Conservation (phyloP, 768 basidiomycete species). For the Trametes cubensis region DNA sequence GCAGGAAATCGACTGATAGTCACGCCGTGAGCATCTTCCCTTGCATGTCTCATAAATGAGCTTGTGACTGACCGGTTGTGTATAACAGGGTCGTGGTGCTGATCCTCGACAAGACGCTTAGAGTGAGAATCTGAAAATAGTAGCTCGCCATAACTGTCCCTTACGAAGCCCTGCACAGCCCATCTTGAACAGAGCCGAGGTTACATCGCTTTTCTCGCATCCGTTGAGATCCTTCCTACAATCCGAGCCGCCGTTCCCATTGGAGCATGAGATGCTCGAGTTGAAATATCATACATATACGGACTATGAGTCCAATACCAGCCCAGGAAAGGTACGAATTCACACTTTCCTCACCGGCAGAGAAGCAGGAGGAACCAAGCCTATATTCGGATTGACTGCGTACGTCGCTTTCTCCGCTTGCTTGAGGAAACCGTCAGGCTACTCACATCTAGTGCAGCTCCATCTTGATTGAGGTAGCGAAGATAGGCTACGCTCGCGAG, state of each 20-base stretch:
- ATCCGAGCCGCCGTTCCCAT: slow-evolving; percentile 57
- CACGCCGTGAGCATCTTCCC: slow-evolving; percentile 65
- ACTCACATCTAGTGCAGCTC: slow-evolving; percentile 36
- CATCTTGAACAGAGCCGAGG: slow-evolving; percentile 78
- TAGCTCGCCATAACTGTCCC: background rate
- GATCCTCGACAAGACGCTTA: slow-evolving; percentile 75
- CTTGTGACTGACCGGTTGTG: background rate
- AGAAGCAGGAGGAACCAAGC: slow-evolving; percentile 83
- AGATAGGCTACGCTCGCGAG: slow-evolving; percentile 47
- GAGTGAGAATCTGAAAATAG: slow-evolving; percentile 44
- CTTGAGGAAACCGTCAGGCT: background rate
- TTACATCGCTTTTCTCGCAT: slow-evolving; percentile 82
- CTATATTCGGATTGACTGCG: slow-evolving; percentile 89
- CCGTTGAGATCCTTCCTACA: slow-evolving; percentile 75
- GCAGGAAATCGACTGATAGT: slow-evolving; percentile 74
- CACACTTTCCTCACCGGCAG: slow-evolving; percentile 87
- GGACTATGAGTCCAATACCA: slow-evolving; percentile 44
- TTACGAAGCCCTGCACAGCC: slow-evolving; percentile 49
- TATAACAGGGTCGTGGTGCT: slow-evolving; percentile 75
- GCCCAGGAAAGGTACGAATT: slow-evolving; percentile 49
- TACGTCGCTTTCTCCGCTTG: slow-evolving; percentile 51
- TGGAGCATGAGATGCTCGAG: slow-evolving; percentile 56
- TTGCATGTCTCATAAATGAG: background rate
- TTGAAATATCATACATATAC: slow-evolving; percentile 65
- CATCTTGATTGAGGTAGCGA: slow-evolving; percentile 54